Evolutionary conservation across 805 yeast genomes (phyloP).

Genomic region (Martiniozyma abietophila): DNA sequence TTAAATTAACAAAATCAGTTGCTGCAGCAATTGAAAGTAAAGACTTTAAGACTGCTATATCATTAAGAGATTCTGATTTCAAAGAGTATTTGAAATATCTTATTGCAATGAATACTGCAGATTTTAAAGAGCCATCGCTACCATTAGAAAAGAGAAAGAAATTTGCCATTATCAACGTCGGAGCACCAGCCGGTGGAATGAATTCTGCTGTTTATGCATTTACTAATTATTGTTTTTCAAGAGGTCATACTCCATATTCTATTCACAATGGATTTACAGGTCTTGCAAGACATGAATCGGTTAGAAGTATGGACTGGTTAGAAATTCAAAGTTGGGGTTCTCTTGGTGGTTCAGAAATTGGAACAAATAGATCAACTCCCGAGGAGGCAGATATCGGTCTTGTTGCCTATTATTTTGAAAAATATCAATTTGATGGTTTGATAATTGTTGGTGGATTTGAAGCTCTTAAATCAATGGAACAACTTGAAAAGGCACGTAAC

Average conservation of each 20-base stretch:
- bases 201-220: constrained; percentile 71
- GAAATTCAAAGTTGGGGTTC: constrained; percentile 67
- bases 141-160: constrained; percentile 45
- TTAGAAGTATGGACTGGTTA: constrained; percentile 54
- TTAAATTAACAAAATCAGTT: constrained; percentile 58
- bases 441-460: constrained; percentile 77
- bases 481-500: constrained; percentile 50
- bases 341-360: constrained; percentile 73
- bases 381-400: constrained; percentile 56
- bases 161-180: constrained; percentile 65
- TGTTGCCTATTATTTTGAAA: constrained; percentile 64
- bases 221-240: constrained; percentile 65
- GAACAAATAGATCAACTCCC: constrained; percentile 69
- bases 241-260: constrained; percentile 65
- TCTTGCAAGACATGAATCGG: constrained; percentile 51
- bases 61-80: constrained; percentile 62
- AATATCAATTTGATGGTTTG: constrained; percentile 60
- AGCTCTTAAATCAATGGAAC: constrained; percentile 62
- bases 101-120: constrained; percentile 58
- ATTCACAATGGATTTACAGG: constrained; percentile 72
- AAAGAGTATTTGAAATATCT: constrained; percentile 55
- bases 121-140: constrained; percentile 53
- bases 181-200: constrained; percentile 75
- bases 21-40: constrained; percentile 58
- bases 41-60: constrained; percentile 62